Evolutionary conservation across 139 green algal genomes (phyloP), one percentile per base, ranked within the genome.

Genomic region (Chlorella sorokiniana): DNA sequence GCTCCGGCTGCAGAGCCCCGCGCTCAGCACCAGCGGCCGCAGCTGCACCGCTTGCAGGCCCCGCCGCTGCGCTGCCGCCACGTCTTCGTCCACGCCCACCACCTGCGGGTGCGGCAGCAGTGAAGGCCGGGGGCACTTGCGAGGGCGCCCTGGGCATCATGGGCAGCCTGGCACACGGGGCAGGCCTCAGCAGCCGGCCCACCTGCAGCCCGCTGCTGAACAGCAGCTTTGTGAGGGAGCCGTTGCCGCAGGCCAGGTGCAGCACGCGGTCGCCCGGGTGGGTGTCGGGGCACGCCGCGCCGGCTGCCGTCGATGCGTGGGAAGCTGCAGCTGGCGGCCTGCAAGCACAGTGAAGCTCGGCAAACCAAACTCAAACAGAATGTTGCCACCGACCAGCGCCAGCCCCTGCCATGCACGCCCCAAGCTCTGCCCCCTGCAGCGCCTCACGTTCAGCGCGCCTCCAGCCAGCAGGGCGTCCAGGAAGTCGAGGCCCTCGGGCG

Each of bases 171-270:
- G n/a, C n/a, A n/a, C n/a, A n/a, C 14, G 22, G 25, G 59, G 33
- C 23, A 45, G n/a, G 35, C 48, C 63, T 29, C 29, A 10, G 77
- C 54, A n/a, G n/a, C 69, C 40, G 37, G 9, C 82, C 20, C 63
- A 88, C 86, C 62, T 85, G 74, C 73, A 94, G 79, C 11, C 91
- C 92, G 48, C 90, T 83, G 64, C 87, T 92, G n/a, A 90, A 89
- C 33, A 95, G 83, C 78, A 93, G 86, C 88, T 95, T 95, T 35
- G 91, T 94, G 16, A 95, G 78, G 2, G 81, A 88, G 4, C 89
- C 92, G 38, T 83, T 67, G 29, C 84, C 91, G 79, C 89, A 94
- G 9, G 78, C 85, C 31, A 94, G 63, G 83, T 95, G 92, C 73
- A 95, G 83, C 70, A 94, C 78, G 0, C 65, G 41, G 68, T 62